A percentile compares a stretch with the other conserved stretches of the same genome.
These are phyloP conservation scores for Saccharomycodes ludwigii DNA, from an alignment of 805 yeast genomes.

Conservation along the genomic window DNA sequence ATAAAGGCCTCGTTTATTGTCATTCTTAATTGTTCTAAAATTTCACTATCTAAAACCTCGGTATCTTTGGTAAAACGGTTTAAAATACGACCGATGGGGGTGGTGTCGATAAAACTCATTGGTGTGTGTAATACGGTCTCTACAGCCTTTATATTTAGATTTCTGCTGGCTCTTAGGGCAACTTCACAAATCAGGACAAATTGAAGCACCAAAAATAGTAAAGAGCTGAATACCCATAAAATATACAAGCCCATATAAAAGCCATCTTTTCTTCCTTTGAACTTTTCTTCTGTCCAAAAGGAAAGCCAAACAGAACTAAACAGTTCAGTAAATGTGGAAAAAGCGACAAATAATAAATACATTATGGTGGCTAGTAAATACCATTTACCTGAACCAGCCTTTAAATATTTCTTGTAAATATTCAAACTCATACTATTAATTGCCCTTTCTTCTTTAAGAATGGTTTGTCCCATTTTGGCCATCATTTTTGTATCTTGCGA, in stretches of 20 bases:
- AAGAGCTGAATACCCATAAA: constrained; percentile 39
- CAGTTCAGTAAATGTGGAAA: constrained; percentile 39
- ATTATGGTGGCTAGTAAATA: constrained; percentile 19
- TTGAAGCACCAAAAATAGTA: constrained; percentile 29
- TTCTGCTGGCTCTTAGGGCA: constrained; percentile 41
- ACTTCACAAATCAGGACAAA: constrained; percentile 37
- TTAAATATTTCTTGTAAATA: constrained; percentile 25
- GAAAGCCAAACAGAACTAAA: constrained; percentile 72
- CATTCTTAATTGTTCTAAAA: constrained; percentile 55
- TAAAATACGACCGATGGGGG: constrained; percentile 79
- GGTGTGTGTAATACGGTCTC: constrained; percentile 58
- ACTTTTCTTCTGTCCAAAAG: constrained; percentile 60
- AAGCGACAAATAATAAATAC: constrained; percentile 13
- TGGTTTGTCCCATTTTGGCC: constrained; percentile 6
- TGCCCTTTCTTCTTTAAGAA: constrained; percentile 25
- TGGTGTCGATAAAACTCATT: constrained; percentile 71
- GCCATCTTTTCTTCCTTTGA: constrained; percentile 31
- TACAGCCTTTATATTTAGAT: constrained; percentile 52
- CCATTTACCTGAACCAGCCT: constrained; percentile 30
- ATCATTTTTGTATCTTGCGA: constrained; percentile 4
- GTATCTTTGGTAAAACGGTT: constrained; percentile 76
- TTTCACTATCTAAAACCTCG: constrained; percentile 62
- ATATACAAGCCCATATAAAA: constrained; percentile 69
- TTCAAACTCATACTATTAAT: constrained; percentile 25
- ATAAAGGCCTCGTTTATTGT: constrained; percentile 39